A percentile compares a stretch with the other conserved stretches of the same genome.
phyloP scores from a whole-genome alignment of 2,329 filamentous ascomycete genomes.

The Periglandula ipomoeae region DNA sequence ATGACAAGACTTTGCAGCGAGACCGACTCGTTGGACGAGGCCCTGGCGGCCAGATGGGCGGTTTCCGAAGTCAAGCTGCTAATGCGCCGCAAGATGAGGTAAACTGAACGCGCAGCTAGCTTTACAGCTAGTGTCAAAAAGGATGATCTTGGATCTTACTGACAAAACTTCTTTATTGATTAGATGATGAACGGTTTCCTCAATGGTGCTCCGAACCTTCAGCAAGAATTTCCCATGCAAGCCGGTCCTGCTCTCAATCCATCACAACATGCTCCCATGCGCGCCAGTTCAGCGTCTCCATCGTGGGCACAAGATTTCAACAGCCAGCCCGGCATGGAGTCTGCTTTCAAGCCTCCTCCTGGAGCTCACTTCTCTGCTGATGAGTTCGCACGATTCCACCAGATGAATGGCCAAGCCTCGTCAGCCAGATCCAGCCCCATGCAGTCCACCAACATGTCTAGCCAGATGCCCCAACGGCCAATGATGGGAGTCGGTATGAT shows the following conservation, averaged over 20 bases:
- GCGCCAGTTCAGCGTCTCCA: conserved; percentile 45
- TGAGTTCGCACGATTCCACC: conserved; percentile 82
- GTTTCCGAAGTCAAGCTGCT: conserved; percentile 65
- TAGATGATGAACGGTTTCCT: conserved; percentile 93
- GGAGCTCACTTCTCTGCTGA: conserved; percentile 63
- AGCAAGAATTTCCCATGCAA: conserved; percentile 45
- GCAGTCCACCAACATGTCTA: conserved; percentile 40
- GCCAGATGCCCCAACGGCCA: conserved; percentile 42
- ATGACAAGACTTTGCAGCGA: conserved; percentile 89
- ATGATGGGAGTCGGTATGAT: conserved; percentile 48
- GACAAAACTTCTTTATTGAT: neutral
- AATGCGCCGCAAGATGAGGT: conserved; percentile 68
- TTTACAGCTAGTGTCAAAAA: neutral
- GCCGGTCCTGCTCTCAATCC: conserved; percentile 39
- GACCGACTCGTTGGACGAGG: conserved; percentile 75
- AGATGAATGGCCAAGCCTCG: conserved; percentile 51
- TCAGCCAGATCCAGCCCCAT: conserved; percentile 48
- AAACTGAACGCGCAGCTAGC: conserved; percentile 5
- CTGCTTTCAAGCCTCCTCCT: conserved; percentile 52
- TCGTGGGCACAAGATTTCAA: conserved; percentile 45
- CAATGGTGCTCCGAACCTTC: conserved; percentile 59
- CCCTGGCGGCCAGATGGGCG: conserved; percentile 60
- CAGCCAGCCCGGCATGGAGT: conserved; percentile 60
- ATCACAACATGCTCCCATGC: conserved; percentile 41
- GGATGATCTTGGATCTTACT: no score